Evolutionary conservation across 2,329 filamentous ascomycete genomes (phyloP).

Genomic region (Neonectria ditissima): DNA sequence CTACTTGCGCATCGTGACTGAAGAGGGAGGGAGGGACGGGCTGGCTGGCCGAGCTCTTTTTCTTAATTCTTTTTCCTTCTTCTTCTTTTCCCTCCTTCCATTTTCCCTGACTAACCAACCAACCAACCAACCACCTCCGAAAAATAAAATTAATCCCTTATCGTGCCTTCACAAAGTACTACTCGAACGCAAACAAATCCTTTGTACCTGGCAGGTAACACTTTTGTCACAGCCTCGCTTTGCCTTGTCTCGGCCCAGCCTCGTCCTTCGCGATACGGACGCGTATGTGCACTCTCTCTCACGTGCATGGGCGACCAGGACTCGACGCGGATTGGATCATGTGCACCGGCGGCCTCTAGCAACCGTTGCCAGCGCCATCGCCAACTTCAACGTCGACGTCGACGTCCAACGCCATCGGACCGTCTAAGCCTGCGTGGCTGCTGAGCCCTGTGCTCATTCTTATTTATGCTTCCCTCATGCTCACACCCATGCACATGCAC

Average conservation of each 20-base stretch:
- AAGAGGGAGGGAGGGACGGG: too few relatives aligned
- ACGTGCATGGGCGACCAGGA: slow-evolving; percentile 9
- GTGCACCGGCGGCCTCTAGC: slow-evolving; percentile 22
- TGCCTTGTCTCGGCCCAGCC: not conserved
- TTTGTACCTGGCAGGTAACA: not conserved
- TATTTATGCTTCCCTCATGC: not conserved
- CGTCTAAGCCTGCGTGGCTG: not conserved
- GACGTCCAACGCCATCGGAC: not conserved
- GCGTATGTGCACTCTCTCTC: slow-evolving; percentile 13
- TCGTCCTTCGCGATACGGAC: slow-evolving; percentile 19
- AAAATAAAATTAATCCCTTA: too few relatives aligned
- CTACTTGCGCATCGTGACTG: slow-evolving; percentile 3
- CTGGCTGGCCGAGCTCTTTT: not conserved
- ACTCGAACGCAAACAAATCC: not conserved
- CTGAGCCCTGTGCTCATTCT: not conserved
- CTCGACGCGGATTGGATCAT: slow-evolving; percentile 14
- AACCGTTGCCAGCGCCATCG: not conserved
- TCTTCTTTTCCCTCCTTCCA: not conserved
- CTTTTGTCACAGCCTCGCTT: slow-evolving; percentile 2
- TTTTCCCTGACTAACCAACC: not conserved
- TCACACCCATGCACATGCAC: not conserved
- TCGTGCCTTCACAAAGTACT: not conserved
- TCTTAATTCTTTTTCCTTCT: slow-evolving; percentile 1
- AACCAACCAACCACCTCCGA: too few relatives aligned
- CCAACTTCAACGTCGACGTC: too few relatives aligned